These are phyloP conservation scores for Candida odintsovae DNA, from an alignment of 805 yeast genomes.

Conservation along the genomic window DNA sequence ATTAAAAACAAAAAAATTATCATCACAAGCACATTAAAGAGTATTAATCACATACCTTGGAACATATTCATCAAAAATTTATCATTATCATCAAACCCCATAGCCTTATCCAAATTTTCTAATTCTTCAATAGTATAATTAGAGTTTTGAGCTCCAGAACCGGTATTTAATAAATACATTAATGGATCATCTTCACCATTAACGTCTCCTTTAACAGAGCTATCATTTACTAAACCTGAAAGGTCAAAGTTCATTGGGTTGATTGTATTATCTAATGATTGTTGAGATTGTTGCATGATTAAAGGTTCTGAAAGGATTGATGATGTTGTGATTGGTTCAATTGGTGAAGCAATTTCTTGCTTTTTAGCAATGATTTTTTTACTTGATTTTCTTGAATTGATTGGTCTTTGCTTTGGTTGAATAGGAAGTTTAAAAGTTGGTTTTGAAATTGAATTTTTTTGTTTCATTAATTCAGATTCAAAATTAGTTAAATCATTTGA, in stretches of 20 bases:
- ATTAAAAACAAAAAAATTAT: constrained; percentile 1
- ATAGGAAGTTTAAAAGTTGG: background rate
- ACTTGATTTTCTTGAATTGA: background rate
- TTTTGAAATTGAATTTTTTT: background rate
- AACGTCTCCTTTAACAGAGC: background rate
- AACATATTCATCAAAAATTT: constrained; percentile 21
- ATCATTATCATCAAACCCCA: constrained; percentile 24
- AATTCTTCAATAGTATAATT: constrained; percentile 21
- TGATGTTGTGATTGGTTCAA: background rate
- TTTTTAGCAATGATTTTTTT: background rate
- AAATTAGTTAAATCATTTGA: background rate
- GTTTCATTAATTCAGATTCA: background rate
- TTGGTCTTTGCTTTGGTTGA: background rate
- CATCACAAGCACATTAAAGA: background rate
- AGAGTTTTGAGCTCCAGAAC: constrained; percentile 10
- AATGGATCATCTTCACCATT: constrained; percentile 17
- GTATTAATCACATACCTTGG: constrained; percentile 14
- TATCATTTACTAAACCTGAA: background rate
- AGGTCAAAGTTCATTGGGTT: constrained; percentile 7
- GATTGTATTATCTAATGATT: background rate
- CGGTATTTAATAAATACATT: constrained; percentile 16
- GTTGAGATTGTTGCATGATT: constrained; percentile 4
- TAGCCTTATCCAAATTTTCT: constrained; percentile 24
- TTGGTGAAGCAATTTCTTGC: background rate
- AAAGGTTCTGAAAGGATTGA: constrained; percentile 5